Evolutionary conservation across 2,329 filamentous ascomycete genomes (phyloP), one percentile per base, ranked within the genome.

Genomic region (Domatiomyces catenatus): DNA sequence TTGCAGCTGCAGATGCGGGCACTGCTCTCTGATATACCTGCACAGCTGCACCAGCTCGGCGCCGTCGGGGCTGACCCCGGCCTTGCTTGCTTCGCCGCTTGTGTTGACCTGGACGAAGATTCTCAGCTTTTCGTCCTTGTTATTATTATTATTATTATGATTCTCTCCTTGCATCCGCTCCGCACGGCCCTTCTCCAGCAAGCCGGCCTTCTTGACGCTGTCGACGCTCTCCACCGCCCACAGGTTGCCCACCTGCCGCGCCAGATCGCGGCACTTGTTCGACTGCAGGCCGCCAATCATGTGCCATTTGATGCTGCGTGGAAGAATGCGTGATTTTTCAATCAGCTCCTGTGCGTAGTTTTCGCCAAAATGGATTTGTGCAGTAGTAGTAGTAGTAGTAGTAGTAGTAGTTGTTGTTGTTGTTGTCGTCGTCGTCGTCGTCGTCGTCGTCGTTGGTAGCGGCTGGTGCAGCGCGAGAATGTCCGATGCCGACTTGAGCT

Each of bases 21-120:
- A 94, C 39, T 78, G 72, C 3, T 82, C 73, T 8, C 77, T 65
- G 48, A 98, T 79, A 61, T 83, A 76, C 48, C 73, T 74, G 64
- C 86, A 90, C 42, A 96, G 70, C 0, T 69, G 72, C 65, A 46
- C 78, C 72, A 59, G 48, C 22, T 54, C 52, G 2, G 24, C 12
- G 10, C 51, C 52, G 12, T 48, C 36, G 0, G 89, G 90, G 5
- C 79, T 71, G 45, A 87, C 82, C 18, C 92, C 92, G 3, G 84
- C 86, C 69, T 98, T 98, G 59, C 75, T 75, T 47, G 79, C 79
- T 65, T 96, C 92, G 50, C 86, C 87, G 0, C 86, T 93, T 0
- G 92, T 98, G 69, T 98, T 98, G 59, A 98, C 81, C 69, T 98
- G 92, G 17, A 98, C 82, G 70, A 92, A 88, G 26, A 98, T 74